These are phyloP conservation scores for Curvularia eragrostidis DNA, from an alignment of 2,329 filamentous ascomycete genomes.

Conservation along the genomic window DNA sequence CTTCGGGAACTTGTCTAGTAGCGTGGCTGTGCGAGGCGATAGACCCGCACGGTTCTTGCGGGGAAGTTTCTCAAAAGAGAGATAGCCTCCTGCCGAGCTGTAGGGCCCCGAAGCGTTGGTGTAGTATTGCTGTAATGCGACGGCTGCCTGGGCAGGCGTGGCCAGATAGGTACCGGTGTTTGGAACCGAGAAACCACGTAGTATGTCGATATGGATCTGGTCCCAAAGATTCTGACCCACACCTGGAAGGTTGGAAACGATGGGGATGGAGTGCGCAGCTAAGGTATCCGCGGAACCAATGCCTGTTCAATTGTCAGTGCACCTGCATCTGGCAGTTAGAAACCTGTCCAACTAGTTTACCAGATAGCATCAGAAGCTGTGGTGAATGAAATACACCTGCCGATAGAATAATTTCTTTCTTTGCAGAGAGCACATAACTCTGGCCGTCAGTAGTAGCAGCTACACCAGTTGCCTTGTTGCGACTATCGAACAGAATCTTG, in stretches of 20 bases:
- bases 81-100: slow-evolving; percentile 30
- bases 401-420: slow-evolving; percentile 54
- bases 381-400: slow-evolving; percentile 52
- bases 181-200: slow-evolving; percentile 25
- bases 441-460: slow-evolving; percentile 29
- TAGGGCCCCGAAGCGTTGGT: slow-evolving; percentile 25
- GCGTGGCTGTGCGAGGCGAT: slow-evolving; percentile 14
- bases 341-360: slow-evolving; percentile 9
- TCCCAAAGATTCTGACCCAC: slow-evolving; percentile 40
- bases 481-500: slow-evolving; percentile 26
- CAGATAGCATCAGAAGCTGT: slow-evolving; percentile 47
- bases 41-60: slow-evolving; percentile 13
- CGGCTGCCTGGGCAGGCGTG: slow-evolving; percentile 17
- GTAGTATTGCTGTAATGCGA: slow-evolving; percentile 23
- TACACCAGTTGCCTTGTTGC: slow-evolving; percentile 37
- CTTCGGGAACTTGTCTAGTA: slow-evolving; percentile 14
- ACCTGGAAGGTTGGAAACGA: slow-evolving; percentile 32
- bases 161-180: slow-evolving; percentile 31
- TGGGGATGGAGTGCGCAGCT: slow-evolving; percentile 21
- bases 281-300: slow-evolving; percentile 38
- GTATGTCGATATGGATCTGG: slow-evolving; percentile 31
- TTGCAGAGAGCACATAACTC: slow-evolving; percentile 21
- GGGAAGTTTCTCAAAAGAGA: slow-evolving; percentile 33
- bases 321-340: not conserved
- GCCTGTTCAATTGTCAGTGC: slow-evolving; percentile 36